These are phyloP conservation scores for Axilococcus clingmanii DNA, from an alignment of 139 green algal genomes.

Conservation along the genomic window DNA sequence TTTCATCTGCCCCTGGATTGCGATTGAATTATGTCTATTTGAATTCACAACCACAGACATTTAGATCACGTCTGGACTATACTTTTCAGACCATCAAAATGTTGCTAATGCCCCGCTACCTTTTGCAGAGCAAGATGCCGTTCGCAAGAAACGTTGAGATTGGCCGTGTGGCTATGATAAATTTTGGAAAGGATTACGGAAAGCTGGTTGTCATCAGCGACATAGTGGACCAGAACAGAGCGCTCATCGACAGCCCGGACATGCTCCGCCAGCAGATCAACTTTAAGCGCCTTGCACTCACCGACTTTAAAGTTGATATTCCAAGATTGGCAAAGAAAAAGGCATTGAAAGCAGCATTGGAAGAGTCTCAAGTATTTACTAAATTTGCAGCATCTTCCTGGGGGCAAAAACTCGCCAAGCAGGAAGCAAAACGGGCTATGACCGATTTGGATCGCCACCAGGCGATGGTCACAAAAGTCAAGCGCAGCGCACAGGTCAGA, in stretches of 20 bases:
- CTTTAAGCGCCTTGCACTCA: conserved; percentile 93
- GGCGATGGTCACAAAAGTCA: conserved; percentile 46
- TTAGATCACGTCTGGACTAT: too few relatives aligned
- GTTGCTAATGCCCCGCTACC: too few relatives aligned
- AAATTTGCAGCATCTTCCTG: conserved; percentile 82
- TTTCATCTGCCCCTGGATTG: too few relatives aligned
- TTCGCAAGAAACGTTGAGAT: conserved; percentile 90
- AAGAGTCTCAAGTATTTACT: conserved; percentile 59
- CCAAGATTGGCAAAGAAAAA: conserved; percentile 79
- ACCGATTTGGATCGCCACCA: conserved; percentile 96
- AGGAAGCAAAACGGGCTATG: conserved; percentile 45
- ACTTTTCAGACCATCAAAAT: too few relatives aligned
- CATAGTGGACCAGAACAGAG: conserved; percentile 87
- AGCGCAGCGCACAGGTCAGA: conserved; percentile 41
- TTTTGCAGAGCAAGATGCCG: conserved; percentile 65
- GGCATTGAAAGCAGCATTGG: conserved; percentile 63
- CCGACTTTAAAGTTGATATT: conserved; percentile 90
- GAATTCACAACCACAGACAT: too few relatives aligned
- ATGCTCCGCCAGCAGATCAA: conserved; percentile 53
- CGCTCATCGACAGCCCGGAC: conserved; percentile 82
- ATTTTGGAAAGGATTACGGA: conserved; percentile 48
- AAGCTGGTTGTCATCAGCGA: conserved; percentile 54
- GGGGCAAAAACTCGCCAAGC: conserved; percentile 35
- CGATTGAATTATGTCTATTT: too few relatives aligned
- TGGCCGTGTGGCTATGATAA: conserved; percentile 89